Evolutionary conservation across 805 yeast genomes (phyloP).

Genomic region (Saturnispora besseyi): DNA sequence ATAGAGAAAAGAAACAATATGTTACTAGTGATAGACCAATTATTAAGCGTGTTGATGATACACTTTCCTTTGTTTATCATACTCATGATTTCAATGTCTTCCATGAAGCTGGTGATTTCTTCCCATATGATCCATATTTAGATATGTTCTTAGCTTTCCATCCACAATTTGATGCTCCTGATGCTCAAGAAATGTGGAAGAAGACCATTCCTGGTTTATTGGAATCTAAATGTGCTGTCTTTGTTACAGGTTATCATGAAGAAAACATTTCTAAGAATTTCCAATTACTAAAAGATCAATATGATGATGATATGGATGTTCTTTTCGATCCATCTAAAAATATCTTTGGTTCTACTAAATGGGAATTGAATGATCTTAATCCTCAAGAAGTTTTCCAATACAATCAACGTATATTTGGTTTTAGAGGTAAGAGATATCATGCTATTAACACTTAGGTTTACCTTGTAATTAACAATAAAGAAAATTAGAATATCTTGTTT

Average conservation of each 20-base stretch:
- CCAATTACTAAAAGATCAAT: conserved; percentile 57
- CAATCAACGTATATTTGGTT: conserved; percentile 81
- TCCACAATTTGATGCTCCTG: conserved; percentile 86
- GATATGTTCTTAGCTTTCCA: conserved; percentile 92
- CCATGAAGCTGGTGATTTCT: conserved; percentile 87
- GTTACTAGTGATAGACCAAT: conserved; percentile 53
- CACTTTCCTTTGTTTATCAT: conserved; percentile 68
- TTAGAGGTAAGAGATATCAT: conserved; percentile 95
- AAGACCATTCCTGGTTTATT: conserved; percentile 77
- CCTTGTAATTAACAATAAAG: background rate
- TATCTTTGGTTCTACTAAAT: conserved; percentile 75
- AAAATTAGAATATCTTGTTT: conserved; percentile 11
- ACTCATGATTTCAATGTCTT: conserved; percentile 86
- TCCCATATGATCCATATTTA: conserved; percentile 96
- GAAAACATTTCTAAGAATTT: conserved; percentile 63
- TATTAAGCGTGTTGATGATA: conserved; percentile 63
- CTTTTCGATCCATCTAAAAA: conserved; percentile 68
- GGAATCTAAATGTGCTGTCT: conserved; percentile 89
- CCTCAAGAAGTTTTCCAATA: conserved; percentile 93
- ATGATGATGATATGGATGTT: conserved; percentile 69
- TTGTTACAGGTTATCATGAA: conserved; percentile 82
- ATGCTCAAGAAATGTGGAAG: conserved; percentile 70
- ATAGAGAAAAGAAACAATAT: conserved; percentile 58
- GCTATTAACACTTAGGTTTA: conserved; percentile 38
- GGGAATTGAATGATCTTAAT: conserved; percentile 87